A percentile compares a stretch with the other conserved stretches of the same genome.
Conservation (phyloP, 768 basidiomycete genomes). For the Asterophora parasitica region DNA sequence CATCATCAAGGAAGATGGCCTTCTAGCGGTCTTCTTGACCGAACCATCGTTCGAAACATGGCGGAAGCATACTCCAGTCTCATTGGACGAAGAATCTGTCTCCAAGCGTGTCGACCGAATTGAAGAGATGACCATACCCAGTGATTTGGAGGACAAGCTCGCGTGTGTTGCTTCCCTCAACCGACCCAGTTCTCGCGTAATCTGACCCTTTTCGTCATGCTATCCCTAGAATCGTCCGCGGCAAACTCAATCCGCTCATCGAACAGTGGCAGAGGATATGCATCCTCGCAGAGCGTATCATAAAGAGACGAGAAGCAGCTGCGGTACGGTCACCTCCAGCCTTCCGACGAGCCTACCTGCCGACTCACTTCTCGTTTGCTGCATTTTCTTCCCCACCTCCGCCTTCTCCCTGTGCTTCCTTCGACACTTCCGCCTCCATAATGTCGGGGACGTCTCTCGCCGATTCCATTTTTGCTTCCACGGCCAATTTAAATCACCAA, state of each 20-base stretch:
- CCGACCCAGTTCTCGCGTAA: background rate
- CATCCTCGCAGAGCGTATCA: slow-evolving; percentile 78
- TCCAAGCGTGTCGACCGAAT: slow-evolving; percentile 73
- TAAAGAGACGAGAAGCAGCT: slow-evolving; percentile 88
- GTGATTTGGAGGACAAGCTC: slow-evolving; percentile 89
- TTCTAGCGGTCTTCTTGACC: slow-evolving; percentile 75
- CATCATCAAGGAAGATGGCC: slow-evolving; percentile 80
- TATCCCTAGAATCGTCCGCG: slow-evolving; percentile 59
- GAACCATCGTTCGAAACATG: slow-evolving; percentile 84
- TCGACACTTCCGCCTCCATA: slow-evolving; percentile 27
- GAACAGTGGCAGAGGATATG: slow-evolving; percentile 93
- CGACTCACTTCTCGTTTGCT: slow-evolving; percentile 67
- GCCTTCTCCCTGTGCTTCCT: slow-evolving; percentile 26
- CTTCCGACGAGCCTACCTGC: slow-evolving; percentile 57
- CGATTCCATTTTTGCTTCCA: slow-evolving; percentile 25
- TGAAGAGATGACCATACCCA: slow-evolving; percentile 91
- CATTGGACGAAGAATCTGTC: slow-evolving; percentile 83
- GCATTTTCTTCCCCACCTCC: slow-evolving; percentile 36
- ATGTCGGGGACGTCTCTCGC: slow-evolving; percentile 29
- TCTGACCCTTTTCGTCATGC: slow-evolving; percentile 6
- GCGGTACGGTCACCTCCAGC: slow-evolving; percentile 74
- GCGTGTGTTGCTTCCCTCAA: slow-evolving; percentile 37
- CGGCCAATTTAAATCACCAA: slow-evolving; percentile 7
- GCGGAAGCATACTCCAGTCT: slow-evolving; percentile 74
- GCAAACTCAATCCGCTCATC: slow-evolving; percentile 70